A percentile compares a stretch with the other conserved stretches of the same genome.
These are phyloP conservation scores for Dendrocalamus sinicus DNA, from an alignment of 176 grass and related monocot species.

Conservation along the genomic window DNA sequence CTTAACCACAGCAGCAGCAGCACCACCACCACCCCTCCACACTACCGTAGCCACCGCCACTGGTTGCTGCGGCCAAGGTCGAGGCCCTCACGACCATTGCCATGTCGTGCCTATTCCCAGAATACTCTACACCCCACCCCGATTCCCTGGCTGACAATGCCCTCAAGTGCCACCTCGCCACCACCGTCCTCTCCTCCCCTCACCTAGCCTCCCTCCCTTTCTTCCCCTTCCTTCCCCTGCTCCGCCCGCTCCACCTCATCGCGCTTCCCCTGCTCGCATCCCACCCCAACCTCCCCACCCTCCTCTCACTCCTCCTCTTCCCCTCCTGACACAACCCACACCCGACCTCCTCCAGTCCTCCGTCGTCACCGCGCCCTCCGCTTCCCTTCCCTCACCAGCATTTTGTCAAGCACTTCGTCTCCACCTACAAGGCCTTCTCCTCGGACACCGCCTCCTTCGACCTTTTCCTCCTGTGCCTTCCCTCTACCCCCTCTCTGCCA, in stretches of 20 bases:
- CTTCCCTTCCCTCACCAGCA: slow-evolving; percentile 57
- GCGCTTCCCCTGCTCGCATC: slow-evolving; percentile 57
- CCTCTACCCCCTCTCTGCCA: slow-evolving; percentile 54
- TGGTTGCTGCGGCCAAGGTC: neutral
- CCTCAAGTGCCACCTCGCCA: slow-evolving; percentile 57
- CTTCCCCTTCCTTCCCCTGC: slow-evolving; percentile 45
- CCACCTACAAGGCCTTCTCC: slow-evolving; percentile 83
- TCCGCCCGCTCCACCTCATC: slow-evolving; percentile 58
- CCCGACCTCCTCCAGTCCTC: slow-evolving; percentile 50
- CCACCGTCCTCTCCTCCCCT: slow-evolving; percentile 54
- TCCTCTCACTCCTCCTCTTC: slow-evolving; percentile 59
- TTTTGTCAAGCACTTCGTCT: slow-evolving; percentile 74
- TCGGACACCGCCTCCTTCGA: slow-evolving; percentile 72
- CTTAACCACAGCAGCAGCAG: neutral
- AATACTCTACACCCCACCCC: slow-evolving; percentile 60
- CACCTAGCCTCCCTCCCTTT: slow-evolving; percentile 23
- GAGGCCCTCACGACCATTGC: neutral
- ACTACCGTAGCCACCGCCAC: neutral
- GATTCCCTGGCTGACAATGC: slow-evolving; percentile 53
- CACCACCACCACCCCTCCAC: neutral
- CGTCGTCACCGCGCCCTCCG: slow-evolving; percentile 53
- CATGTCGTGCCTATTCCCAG: slow-evolving; percentile 51
- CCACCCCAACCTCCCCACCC: slow-evolving; percentile 46
- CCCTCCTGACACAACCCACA: slow-evolving; percentile 39
- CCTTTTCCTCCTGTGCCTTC: slow-evolving; percentile 66